These are phyloP conservation scores for Cutaneotrichosporon arboriforme DNA, from an alignment of 1,284 basidiomycete genomes.

Conservation along the genomic window DNA sequence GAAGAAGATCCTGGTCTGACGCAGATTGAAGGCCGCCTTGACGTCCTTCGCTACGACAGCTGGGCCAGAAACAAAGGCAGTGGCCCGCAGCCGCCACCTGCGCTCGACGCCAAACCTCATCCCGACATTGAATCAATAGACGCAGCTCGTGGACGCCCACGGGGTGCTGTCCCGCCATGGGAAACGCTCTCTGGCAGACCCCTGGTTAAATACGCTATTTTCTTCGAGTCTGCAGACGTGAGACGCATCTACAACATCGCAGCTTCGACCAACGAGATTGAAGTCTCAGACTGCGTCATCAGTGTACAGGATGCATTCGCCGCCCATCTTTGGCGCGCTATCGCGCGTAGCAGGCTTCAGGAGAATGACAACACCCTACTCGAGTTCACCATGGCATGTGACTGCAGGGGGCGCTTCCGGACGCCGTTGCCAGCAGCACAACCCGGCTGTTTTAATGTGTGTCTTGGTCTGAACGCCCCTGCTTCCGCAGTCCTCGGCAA, in stretches of 20 bases:
- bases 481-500: conserved; percentile 34
- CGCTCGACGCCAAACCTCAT: neutral
- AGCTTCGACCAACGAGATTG: no score
- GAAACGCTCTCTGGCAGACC: conserved; percentile 40
- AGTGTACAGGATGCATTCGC: conserved; percentile 51
- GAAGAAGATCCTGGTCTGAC: neutral
- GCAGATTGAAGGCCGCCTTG: conserved; percentile 2
- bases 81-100: neutral
- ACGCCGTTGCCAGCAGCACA: conserved; percentile 27
- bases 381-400: conserved; percentile 41
- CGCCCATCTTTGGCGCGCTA: conserved; percentile 49
- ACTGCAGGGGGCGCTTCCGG: conserved; percentile 43
- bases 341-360: conserved; percentile 45
- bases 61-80: conserved; percentile 3
- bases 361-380: conserved; percentile 20
- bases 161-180: conserved; percentile 48
- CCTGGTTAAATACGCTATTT: conserved; percentile 41
- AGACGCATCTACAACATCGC: conserved; percentile 32
- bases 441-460: conserved; percentile 24
- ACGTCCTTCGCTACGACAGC: conserved; percentile 16
- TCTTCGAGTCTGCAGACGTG: conserved; percentile 46
- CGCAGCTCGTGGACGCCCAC: conserved; percentile 8
- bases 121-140: conserved; percentile 11
- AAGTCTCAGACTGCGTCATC: neutral
- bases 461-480: conserved; percentile 45